A percentile compares a stretch with the other conserved stretches of the same genome.
Conservation (phyloP, 352 stramenopile species). For the Globisporangium camurandrum region DNA sequence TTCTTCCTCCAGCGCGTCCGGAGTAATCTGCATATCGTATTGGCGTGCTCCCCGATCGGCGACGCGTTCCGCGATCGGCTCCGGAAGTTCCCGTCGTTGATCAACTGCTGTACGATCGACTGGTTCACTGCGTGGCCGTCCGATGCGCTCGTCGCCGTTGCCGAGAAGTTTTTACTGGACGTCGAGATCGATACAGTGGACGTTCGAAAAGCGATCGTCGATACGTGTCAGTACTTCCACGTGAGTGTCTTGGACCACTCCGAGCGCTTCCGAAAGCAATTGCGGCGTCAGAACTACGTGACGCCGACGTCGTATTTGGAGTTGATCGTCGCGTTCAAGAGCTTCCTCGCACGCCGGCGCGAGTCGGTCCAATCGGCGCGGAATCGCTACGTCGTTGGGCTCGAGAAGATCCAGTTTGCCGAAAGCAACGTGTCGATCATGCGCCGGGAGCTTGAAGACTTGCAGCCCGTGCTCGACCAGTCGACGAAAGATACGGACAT, state of each 20-base stretch:
- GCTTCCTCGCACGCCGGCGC: slow-evolving; percentile 73
- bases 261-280: slow-evolving; percentile 67
- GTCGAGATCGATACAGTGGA: slow-evolving; percentile 82
- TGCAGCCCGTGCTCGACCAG: slow-evolving; percentile 90
- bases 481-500: slow-evolving; percentile 90
- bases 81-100: slow-evolving; percentile 93
- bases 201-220: slow-evolving; percentile 79
- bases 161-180: slow-evolving; percentile 88
- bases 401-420: slow-evolving; percentile 92
- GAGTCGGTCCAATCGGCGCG: slow-evolving; percentile 78
- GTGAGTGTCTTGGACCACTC: slow-evolving; percentile 84
- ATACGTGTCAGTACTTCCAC: slow-evolving; percentile 92
- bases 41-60: slow-evolving; percentile 93
- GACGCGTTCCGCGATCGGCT: slow-evolving; percentile 91
- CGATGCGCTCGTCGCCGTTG: slow-evolving; percentile 90
- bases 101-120: slow-evolving; percentile 97
- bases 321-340: slow-evolving; percentile 92
- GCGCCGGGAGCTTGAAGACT: slow-evolving; percentile 90
- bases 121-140: slow-evolving; percentile 94
- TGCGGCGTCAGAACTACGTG: slow-evolving; percentile 92
- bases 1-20: slow-evolving; percentile 92
- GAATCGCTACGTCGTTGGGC: slow-evolving; percentile 85
- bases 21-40: slow-evolving; percentile 90
- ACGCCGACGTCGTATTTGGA: slow-evolving; percentile 94
- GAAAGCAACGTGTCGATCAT: slow-evolving; percentile 91